A percentile compares a stretch with the other conserved stretches of the same genome.
phyloP scores from a whole-genome alignment of 2,329 filamentous ascomycete genomes.

The Chaetomium globosum region DNA sequence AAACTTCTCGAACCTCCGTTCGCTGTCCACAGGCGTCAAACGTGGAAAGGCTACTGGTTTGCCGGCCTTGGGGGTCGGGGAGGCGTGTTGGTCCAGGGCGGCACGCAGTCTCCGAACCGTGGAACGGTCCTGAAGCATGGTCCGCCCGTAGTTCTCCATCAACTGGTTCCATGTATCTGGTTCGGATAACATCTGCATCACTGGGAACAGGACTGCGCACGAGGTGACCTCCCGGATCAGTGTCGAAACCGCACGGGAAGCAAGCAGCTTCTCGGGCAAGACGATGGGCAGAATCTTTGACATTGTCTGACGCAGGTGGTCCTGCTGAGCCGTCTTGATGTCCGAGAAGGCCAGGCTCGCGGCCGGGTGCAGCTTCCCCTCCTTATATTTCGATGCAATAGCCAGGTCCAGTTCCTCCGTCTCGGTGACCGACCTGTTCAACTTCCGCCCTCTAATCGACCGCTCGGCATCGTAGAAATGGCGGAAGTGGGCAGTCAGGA shows the following conservation, averaged over 20 bases:
- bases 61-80: constrained; percentile 68
- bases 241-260: constrained; percentile 77
- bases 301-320: constrained; percentile 76
- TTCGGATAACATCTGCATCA: constrained; percentile 79
- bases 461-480: constrained; percentile 91
- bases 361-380: constrained; percentile 85
- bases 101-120: constrained; percentile 90
- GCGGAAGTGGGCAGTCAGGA: constrained; percentile 83
- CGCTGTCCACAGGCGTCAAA: constrained; percentile 78
- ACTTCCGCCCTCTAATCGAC: constrained; percentile 79
- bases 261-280: constrained; percentile 71
- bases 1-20: constrained; percentile 92
- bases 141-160: constrained; percentile 84
- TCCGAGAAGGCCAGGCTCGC: constrained; percentile 82
- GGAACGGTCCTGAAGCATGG: constrained; percentile 90
- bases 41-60: constrained; percentile 74
- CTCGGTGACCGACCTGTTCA: constrained; percentile 89
- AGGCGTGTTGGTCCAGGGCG: constrained; percentile 90
- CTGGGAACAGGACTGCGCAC: constrained; percentile 83
- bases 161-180: constrained; percentile 98
- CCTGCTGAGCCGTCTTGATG: constrained; percentile 81
- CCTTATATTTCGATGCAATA: constrained; percentile 89
- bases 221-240: constrained; percentile 88
- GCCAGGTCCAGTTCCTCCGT: constrained; percentile 94
- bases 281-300: constrained; percentile 68